Evolutionary conservation across 768 basidiomycete genomes (phyloP).

Genomic region (Podaxis sp.): DNA sequence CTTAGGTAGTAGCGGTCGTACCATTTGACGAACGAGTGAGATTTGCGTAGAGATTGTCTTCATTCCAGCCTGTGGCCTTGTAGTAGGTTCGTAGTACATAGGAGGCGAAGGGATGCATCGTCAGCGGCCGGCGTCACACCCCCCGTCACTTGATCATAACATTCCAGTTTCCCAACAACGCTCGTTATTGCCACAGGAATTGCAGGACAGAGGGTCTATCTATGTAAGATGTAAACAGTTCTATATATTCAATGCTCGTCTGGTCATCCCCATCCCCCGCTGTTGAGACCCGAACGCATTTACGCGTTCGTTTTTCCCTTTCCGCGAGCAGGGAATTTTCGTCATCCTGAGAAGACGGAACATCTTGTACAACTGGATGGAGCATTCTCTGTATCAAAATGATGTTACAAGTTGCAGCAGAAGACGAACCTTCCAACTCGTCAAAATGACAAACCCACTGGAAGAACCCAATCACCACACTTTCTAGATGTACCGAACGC

Average conservation of each 20-base stretch:
- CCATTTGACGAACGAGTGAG: conserved; percentile 88
- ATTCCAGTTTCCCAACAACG: neutral
- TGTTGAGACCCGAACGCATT: neutral
- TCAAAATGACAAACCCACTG: conserved; percentile 2
- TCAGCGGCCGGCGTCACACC: neutral
- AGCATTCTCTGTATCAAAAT: neutral
- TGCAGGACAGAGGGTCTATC: neutral
- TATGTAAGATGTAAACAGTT: neutral
- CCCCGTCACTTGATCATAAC: neutral
- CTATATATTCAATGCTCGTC: conserved; percentile 2
- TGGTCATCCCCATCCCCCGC: neutral
- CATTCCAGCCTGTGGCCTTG: conserved; percentile 93
- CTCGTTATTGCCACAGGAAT: conserved; percentile 4
- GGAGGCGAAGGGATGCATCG: conserved; percentile 84
- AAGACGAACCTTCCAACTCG: neutral
- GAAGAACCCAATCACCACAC: neutral
- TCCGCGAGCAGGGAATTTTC: neutral
- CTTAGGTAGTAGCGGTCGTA: conserved; percentile 28
- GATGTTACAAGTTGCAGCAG: neutral
- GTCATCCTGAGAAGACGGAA: conserved; percentile 6
- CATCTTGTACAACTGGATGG: neutral
- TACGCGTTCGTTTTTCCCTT: conserved; percentile 1
- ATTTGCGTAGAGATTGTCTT: conserved; percentile 91
- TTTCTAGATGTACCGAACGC: neutral
- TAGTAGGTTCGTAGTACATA: conserved; percentile 91